Percentiles rank a stretch among this genome's conserved stretches.
Evolutionary conservation across 2,329 filamentous ascomycete species (phyloP).

Genomic region (Mollisiaceae sp.): DNA sequence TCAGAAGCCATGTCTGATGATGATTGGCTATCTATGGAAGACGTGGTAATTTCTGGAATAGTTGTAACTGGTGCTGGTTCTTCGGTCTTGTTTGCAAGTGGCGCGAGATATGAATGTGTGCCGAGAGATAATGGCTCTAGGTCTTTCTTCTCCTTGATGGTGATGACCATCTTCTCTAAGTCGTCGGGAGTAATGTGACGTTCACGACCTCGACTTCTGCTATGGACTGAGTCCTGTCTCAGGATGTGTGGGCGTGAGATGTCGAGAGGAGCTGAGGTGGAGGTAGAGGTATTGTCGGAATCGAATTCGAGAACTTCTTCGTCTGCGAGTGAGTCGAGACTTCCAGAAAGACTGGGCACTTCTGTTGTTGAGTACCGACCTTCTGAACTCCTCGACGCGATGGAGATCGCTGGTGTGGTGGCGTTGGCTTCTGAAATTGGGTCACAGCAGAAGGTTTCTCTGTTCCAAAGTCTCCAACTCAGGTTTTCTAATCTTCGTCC

Average conservation of each 20-base stretch:
- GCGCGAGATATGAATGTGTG: slow-evolving; percentile 46
- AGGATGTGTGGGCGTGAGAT: slow-evolving; percentile 70
- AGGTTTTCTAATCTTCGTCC: slow-evolving; percentile 92
- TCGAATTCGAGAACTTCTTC: slow-evolving; percentile 67
- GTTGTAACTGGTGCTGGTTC: slow-evolving; percentile 49
- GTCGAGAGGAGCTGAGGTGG: slow-evolving; percentile 60
- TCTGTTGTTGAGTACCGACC: slow-evolving; percentile 56
- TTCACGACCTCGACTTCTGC: slow-evolving; percentile 74
- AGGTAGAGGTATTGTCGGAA: slow-evolving; percentile 45
- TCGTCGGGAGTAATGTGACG: slow-evolving; percentile 93
- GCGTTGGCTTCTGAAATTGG: slow-evolving; percentile 59
- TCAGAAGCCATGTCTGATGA: slow-evolving; percentile 38
- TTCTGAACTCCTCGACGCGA: slow-evolving; percentile 39
- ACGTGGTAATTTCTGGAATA: slow-evolving; percentile 57
- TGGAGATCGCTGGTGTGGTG: slow-evolving; percentile 47
- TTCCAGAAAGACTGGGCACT: slow-evolving; percentile 76
- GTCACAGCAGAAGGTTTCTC: slow-evolving; percentile 89
- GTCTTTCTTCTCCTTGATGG: slow-evolving; percentile 83
- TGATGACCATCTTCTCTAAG: slow-evolving; percentile 91
- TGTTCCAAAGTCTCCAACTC: slow-evolving; percentile 93
- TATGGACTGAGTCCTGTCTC: slow-evolving; percentile 73
- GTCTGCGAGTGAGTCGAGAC: slow-evolving; percentile 75
- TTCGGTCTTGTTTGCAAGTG: slow-evolving; percentile 47
- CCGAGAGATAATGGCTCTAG: slow-evolving; percentile 60
- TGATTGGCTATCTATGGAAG: slow-evolving; percentile 43